Evolutionary conservation across 1,284 basidiomycete genomes (phyloP).

Genomic region (Ganoderma sinense): DNA sequence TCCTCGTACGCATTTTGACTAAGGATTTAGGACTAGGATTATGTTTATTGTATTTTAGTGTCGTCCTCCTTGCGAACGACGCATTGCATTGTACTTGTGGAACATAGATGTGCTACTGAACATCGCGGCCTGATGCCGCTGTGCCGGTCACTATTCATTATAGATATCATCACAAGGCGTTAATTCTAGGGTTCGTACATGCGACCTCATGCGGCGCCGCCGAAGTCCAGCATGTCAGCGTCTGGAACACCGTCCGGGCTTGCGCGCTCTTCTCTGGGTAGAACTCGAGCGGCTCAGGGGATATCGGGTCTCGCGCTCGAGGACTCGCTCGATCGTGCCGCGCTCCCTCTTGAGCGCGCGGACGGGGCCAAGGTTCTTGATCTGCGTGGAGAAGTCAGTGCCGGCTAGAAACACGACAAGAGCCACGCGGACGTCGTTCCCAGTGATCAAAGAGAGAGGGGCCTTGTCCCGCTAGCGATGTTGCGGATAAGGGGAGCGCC

Average conservation of each 20-base stretch:
- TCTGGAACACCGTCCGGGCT: constrained; percentile 69
- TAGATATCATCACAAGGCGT: not conserved
- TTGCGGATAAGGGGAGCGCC: constrained; percentile 83
- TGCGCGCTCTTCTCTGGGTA: constrained; percentile 69
- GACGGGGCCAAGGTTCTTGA: constrained; percentile 79
- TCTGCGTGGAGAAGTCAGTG: constrained; percentile 87
- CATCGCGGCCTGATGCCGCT: not conserved
- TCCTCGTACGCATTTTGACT: not conserved
- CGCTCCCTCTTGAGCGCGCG: constrained; percentile 73
- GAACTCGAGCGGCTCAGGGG: constrained; percentile 49
- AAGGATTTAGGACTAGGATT: not conserved
- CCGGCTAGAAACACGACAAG: constrained; percentile 83
- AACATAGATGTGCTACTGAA: not conserved
- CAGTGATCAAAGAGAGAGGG: constrained; percentile 73
- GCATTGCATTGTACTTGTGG: not conserved
- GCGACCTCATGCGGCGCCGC: constrained; percentile 20
- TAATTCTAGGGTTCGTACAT: not conserved
- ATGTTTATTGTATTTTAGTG: not conserved
- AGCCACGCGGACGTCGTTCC: constrained; percentile 62
- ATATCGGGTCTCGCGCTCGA: constrained; percentile 64
- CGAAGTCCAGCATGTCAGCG: constrained; percentile 48
- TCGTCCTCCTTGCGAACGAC: too few relatives aligned
- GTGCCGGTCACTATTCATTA: not conserved
- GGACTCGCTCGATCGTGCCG: constrained; percentile 76
- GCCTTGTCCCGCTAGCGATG: constrained; percentile 62